phyloP scores from a whole-genome alignment of 768 basidiomycete species.

The Ramaria rubella region DNA sequence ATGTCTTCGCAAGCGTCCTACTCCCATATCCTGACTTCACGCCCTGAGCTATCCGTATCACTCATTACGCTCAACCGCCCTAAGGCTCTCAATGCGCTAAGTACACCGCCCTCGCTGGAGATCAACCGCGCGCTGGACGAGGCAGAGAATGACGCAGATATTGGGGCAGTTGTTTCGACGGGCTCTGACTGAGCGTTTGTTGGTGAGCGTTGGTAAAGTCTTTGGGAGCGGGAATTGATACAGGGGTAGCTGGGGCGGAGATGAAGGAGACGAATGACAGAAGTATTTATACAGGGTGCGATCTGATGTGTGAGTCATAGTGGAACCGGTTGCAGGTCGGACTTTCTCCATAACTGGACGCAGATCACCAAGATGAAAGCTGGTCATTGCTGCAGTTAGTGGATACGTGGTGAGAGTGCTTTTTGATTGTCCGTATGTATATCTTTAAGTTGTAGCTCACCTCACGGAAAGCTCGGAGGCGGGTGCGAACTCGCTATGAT shows the following conservation, averaged over 20 bases:
- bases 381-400: slow-evolving; percentile 92
- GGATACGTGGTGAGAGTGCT: slow-evolving; percentile 72
- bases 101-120: slow-evolving; percentile 70
- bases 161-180: slow-evolving; percentile 86
- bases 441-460: no score
- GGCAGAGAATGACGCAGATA: slow-evolving; percentile 59
- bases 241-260: slow-evolving; percentile 77
- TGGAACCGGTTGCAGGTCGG: slow-evolving; percentile 78
- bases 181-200: slow-evolving; percentile 93
- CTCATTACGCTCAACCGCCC: slow-evolving; percentile 87
- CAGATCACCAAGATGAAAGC: slow-evolving; percentile 72
- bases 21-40: slow-evolving; percentile 61
- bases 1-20: slow-evolving; percentile 27
- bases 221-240: neutral
- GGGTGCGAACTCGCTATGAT: slow-evolving; percentile 95
- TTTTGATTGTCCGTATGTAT: neutral
- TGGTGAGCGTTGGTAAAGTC: slow-evolving; percentile 44
- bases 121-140: slow-evolving; percentile 70
- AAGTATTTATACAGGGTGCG: slow-evolving; percentile 61
- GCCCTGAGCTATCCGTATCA: slow-evolving; percentile 60
- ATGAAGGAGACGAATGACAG: slow-evolving; percentile 99
- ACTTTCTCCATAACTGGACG: slow-evolving; percentile 84
- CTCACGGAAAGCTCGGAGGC: slow-evolving; percentile 88
- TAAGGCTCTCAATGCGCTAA: slow-evolving; percentile 85
- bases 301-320: no score